These are phyloP conservation scores for Wickerhamiella parazyma DNA, from an alignment of 805 yeast species.

Conservation along the genomic window DNA sequence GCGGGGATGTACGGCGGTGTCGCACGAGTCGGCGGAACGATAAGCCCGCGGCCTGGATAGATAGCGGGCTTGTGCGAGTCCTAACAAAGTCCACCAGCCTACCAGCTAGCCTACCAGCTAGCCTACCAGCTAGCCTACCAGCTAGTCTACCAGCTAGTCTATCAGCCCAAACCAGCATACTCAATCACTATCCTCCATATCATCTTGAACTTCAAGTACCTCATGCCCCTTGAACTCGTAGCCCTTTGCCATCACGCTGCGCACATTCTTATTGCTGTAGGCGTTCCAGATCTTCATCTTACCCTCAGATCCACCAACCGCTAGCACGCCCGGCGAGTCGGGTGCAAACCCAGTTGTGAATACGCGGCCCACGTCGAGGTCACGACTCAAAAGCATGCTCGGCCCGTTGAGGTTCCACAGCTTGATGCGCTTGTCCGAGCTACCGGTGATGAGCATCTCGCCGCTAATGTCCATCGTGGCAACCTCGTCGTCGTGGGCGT, in stretches of 20 bases:
- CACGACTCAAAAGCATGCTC: slow-evolving; percentile 78
- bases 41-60: no score
- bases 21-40: no score
- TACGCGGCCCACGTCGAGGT: slow-evolving; percentile 89
- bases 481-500: slow-evolving; percentile 93
- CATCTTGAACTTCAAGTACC: slow-evolving; percentile 3
- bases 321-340: slow-evolving; percentile 74
- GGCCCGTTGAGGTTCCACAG: slow-evolving; percentile 75
- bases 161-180: not conserved
- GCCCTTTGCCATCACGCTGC: slow-evolving; percentile 44
- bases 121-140: no score
- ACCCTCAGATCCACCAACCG: slow-evolving; percentile 76
- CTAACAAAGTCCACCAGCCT: no score
- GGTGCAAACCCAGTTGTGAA: slow-evolving; percentile 71
- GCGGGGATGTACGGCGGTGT: no score
- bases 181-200: slow-evolving; percentile 5
- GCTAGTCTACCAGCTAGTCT: not conserved
- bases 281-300: slow-evolving; percentile 88
- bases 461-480: slow-evolving; percentile 68
- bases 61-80: no score
- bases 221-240: slow-evolving; percentile 7
- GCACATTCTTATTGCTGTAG: slow-evolving; percentile 66
- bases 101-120: no score
- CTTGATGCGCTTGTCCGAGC: slow-evolving; percentile 75
- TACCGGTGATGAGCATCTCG: slow-evolving; percentile 71